Conservation (phyloP, 768 basidiomycete species). For the Coprinopsis marcescibilis region DNA sequence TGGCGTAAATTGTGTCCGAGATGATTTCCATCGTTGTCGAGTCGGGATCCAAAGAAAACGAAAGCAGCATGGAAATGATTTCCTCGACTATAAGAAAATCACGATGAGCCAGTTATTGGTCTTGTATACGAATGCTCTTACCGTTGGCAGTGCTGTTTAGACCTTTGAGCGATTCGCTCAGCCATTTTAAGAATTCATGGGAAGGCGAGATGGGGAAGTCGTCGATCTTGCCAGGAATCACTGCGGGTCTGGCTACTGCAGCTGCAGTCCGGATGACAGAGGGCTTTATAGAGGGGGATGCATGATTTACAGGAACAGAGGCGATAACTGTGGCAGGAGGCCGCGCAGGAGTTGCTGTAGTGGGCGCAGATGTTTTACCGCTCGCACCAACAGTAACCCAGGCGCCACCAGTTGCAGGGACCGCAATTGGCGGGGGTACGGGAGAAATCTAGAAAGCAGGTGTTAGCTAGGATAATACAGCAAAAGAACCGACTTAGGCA, state of each 20-base stretch:
- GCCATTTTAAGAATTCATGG: constrained; percentile 90
- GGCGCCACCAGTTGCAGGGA: constrained; percentile 36
- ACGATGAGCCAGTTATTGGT: not conserved
- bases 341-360: constrained; percentile 26
- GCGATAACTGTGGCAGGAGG: constrained; percentile 12
- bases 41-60: constrained; percentile 89
- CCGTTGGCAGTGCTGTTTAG: constrained; percentile 68
- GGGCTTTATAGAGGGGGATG: constrained; percentile 32
- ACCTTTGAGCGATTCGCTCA: constrained; percentile 78
- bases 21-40: constrained; percentile 84
- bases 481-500: constrained; percentile 24
- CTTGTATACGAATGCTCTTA: constrained; percentile 25
- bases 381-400: constrained; percentile 87
- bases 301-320: constrained; percentile 19
- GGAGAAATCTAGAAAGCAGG: constrained; percentile 20
- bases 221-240: constrained; percentile 42
- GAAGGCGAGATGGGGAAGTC: constrained; percentile 67
- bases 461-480: constrained; percentile 10
- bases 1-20: constrained; percentile 90
- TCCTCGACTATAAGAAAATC: constrained; percentile 71
- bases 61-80: constrained; percentile 90
- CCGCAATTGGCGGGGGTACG: constrained; percentile 20
- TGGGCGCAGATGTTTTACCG: constrained; percentile 48
- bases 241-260: constrained; percentile 23
- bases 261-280: constrained; percentile 30